phyloP scores from a whole-genome alignment of 345 rosid species.

The Garcia nutans region DNA sequence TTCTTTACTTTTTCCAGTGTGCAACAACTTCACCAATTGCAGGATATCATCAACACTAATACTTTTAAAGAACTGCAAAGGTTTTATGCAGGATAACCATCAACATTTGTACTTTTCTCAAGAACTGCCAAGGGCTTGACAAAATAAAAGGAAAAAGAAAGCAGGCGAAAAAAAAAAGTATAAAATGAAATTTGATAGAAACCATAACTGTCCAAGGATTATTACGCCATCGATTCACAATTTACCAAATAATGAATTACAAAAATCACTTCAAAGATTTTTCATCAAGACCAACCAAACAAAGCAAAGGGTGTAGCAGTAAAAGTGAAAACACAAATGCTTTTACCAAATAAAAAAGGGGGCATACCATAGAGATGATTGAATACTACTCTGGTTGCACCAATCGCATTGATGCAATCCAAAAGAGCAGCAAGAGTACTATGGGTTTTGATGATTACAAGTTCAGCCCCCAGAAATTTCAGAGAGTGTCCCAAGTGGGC shows the following conservation, averaged over 20 bases:
- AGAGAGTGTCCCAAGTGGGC: conserved; percentile 60
- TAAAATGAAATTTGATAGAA: neutral
- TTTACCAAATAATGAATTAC: neutral
- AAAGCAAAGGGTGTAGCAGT: neutral
- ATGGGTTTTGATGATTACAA: conserved; percentile 59
- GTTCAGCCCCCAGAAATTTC: conserved; percentile 75
- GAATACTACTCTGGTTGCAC: conserved; percentile 76
- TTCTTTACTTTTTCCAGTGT: neutral
- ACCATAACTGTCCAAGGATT: neutral
- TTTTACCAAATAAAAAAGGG: conserved; percentile 6
- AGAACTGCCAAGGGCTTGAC: neutral
- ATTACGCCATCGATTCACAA: neutral
- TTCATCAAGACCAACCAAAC: neutral
- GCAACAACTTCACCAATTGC: neutral
- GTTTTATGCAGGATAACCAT: neutral
- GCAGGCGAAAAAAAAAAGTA: neutral
- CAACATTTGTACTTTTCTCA: neutral
- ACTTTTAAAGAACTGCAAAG: neutral
- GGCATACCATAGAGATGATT: conserved; percentile 83
- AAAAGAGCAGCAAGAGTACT: conserved; percentile 65
- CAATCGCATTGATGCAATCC: conserved; percentile 56
- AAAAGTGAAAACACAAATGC: neutral
- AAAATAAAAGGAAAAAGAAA: neutral
- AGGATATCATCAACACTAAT: neutral
- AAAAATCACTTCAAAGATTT: conserved; percentile 1